phyloP scores from a whole-genome alignment of 2,329 filamentous ascomycete species.

The Paraconiothyrium brasiliense region DNA sequence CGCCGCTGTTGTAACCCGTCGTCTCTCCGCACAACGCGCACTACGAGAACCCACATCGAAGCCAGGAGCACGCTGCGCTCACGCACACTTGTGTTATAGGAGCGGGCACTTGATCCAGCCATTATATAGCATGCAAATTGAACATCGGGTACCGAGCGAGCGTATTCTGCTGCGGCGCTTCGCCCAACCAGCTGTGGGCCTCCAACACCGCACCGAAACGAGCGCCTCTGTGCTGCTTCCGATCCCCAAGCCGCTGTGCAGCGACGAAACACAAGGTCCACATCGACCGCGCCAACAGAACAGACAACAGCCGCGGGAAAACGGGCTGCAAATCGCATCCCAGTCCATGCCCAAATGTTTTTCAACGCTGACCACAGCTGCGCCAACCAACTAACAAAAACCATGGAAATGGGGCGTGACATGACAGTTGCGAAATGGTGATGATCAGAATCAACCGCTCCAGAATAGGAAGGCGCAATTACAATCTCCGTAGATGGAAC shows the following conservation, averaged over 20 bases:
- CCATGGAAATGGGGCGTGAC: neutral
- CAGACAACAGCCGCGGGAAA: constrained; percentile 5
- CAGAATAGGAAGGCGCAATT: constrained; percentile 4
- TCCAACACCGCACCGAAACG: constrained; percentile 7
- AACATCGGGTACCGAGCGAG: constrained; percentile 29
- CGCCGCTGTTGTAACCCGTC: neutral
- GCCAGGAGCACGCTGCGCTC: constrained; percentile 8
- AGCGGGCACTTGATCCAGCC: constrained; percentile 28
- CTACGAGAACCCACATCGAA: neutral
- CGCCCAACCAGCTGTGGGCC: constrained; percentile 1
- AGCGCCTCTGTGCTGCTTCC: constrained; percentile 8
- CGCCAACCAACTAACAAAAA: constrained; percentile 1
- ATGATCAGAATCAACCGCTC: constrained; percentile 7
- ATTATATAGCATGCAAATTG: constrained; percentile 31
- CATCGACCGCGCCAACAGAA: constrained; percentile 5
- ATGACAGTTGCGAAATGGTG: constrained; percentile 10
- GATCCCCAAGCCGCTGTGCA: constrained; percentile 1
- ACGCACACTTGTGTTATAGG: constrained; percentile 16
- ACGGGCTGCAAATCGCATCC: constrained; percentile 2
- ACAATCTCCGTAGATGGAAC: constrained; percentile 2
- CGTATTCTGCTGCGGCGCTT: constrained; percentile 4
- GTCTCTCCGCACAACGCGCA: neutral
- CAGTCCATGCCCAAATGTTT: constrained; percentile 22
- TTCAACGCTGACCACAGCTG: constrained; percentile 17
- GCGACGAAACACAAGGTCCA: constrained; percentile 6